Conservation (phyloP, 108 stramenopile species). For the Fragilaria crotonensis region DNA sequence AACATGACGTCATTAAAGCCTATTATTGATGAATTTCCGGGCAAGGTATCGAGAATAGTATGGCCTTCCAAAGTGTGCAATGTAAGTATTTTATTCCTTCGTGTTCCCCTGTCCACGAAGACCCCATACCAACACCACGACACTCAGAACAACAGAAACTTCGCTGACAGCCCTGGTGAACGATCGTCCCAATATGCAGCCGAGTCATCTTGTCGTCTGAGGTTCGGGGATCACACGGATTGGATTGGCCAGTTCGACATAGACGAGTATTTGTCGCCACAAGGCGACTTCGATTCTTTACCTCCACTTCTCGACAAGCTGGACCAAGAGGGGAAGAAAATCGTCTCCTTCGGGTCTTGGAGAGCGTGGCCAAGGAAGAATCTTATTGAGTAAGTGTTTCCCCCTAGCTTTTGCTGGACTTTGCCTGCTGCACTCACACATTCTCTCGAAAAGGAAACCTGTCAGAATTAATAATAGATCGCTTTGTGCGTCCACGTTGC, state of each 20-base stretch:
- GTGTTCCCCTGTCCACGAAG: too few species aligned
- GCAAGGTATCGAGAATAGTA: constrained; percentile 56
- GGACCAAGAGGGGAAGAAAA: constrained; percentile 33
- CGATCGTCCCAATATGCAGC: constrained; percentile 84
- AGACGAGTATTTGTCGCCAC: constrained; percentile 70
- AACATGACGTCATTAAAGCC: constrained; percentile 58
- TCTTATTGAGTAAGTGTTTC: constrained; percentile 25
- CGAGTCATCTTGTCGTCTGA: constrained; percentile 69
- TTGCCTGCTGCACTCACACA: neutral
- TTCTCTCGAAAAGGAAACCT: constrained; percentile 3
- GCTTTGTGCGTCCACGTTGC: constrained; percentile 17
- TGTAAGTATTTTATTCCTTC: constrained; percentile 32
- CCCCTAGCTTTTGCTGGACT: neutral
- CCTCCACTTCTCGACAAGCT: constrained; percentile 32
- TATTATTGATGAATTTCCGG: constrained; percentile 61
- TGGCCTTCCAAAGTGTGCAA: constrained; percentile 84
- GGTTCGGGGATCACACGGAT: constrained; percentile 73
- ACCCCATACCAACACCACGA: too few species aligned
- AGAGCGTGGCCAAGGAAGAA: constrained; percentile 47
- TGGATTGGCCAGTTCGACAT: constrained; percentile 85
- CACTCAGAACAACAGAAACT: constrained; percentile 25
- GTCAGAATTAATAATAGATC: constrained; percentile 8
- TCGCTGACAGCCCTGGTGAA: constrained; percentile 46
- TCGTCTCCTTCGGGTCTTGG: constrained; percentile 46
- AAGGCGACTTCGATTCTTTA: constrained; percentile 26